Conservation (phyloP, 176 grass and related monocot genomes). For the Tillandsia fasciculata region DNA sequence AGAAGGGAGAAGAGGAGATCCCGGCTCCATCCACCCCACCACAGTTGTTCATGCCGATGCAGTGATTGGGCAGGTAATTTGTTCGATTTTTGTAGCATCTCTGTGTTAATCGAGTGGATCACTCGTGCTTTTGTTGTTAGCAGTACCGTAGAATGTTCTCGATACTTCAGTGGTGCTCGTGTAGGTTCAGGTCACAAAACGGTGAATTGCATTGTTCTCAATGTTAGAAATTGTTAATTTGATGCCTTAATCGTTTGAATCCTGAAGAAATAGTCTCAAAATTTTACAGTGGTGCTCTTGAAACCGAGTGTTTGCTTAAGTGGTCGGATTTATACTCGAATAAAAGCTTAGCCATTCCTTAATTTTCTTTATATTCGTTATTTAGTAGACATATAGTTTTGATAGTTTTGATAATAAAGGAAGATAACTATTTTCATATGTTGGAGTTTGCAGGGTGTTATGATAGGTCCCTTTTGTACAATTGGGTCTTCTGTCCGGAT, state of each 20-base stretch:
- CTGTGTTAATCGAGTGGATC: background rate
- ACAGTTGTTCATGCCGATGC: conserved; percentile 68
- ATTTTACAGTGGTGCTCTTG: too few relatives aligned
- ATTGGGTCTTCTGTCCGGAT: conserved; percentile 52
- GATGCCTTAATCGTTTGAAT: background rate
- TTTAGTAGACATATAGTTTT: background rate
- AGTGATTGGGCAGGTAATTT: conserved; percentile 52
- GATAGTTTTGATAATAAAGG: background rate
- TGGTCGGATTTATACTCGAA: background rate
- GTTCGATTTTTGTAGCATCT: background rate
- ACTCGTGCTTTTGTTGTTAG: background rate
- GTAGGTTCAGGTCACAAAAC: too few relatives aligned
- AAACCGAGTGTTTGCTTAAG: background rate
- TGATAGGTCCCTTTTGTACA: conserved; percentile 71
- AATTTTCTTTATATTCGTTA: background rate
- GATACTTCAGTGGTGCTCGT: background rate
- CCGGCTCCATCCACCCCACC: conserved; percentile 16
- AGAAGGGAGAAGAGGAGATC: conserved; percentile 11
- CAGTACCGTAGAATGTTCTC: background rate
- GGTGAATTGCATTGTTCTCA: background rate
- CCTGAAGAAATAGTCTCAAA: too few relatives aligned
- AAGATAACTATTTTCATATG: conserved; percentile 10
- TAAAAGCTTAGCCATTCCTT: background rate
- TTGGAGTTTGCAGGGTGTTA: conserved; percentile 38
- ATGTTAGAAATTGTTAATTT: background rate